phyloP scores from a whole-genome alignment of 225 moss, liverwort and hornwort species.

The Straminergon stramineum region DNA sequence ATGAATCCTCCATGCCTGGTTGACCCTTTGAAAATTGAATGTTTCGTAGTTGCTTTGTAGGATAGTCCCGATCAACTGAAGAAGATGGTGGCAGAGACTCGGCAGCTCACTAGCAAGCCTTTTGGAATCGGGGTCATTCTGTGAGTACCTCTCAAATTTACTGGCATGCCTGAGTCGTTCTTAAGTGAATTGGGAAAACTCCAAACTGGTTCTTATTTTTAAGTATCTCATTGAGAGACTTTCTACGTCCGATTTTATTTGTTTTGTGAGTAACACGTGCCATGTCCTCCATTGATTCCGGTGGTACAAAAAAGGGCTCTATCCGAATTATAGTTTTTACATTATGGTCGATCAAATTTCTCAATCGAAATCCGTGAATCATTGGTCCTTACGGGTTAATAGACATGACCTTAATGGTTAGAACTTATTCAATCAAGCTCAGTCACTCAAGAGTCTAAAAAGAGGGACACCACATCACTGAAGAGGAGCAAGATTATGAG shows the following conservation, averaged over 20 bases:
- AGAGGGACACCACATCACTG: not conserved
- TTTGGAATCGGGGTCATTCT: constrained; percentile 75
- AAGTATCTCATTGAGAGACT: too few relatives aligned
- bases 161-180: not conserved
- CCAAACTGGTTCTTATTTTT: not conserved
- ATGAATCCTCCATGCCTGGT: not conserved
- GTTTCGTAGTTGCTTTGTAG: constrained; percentile 16
- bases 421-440: not conserved
- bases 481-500: not conserved
- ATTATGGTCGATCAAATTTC: not conserved
- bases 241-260: not conserved
- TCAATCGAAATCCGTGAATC: not conserved
- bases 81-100: constrained; percentile 58
- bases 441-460: not conserved
- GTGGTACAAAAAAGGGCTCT: not conserved
- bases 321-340: not conserved
- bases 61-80: constrained; percentile 48
- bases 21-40: not conserved
- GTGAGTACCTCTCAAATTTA: constrained; percentile 10
- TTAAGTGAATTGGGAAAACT: not conserved
- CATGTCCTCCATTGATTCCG: not conserved
- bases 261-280: not conserved
- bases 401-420: not conserved
- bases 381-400: not conserved
- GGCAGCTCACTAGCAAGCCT: constrained; percentile 61